phyloP scores from a whole-genome alignment of 768 basidiomycete genomes.

The Dioszegia crocea region DNA sequence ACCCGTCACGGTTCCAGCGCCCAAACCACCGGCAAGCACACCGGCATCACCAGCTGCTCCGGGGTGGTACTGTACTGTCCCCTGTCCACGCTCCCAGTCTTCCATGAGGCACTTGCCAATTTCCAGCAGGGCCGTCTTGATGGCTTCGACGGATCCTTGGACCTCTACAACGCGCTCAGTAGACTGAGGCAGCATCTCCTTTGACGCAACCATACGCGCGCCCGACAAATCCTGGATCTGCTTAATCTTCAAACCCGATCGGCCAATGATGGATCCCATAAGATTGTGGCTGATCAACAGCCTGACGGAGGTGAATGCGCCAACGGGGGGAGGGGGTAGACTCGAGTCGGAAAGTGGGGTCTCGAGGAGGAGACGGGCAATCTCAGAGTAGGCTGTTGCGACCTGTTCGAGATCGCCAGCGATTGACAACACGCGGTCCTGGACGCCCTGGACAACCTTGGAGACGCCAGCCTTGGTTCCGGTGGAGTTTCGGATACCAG shows the following conservation, averaged over 20 bases:
- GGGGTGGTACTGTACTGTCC: constrained; percentile 94
- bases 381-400: constrained; percentile 93
- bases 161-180: constrained; percentile 99
- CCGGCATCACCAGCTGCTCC: constrained; percentile 60
- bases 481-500: constrained; percentile 88
- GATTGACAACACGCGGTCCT: constrained; percentile 94
- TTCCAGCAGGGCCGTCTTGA: constrained; percentile 88
- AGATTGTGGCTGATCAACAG: constrained; percentile 98
- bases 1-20: constrained; percentile 48
- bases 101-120: constrained; percentile 93
- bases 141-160: constrained; percentile 85
- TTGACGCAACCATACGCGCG: constrained; percentile 96
- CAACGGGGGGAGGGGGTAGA: constrained; percentile 65
- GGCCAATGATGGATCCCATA: constrained; percentile 98
- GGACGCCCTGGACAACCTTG: constrained; percentile 96
- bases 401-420: constrained; percentile 87
- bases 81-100: constrained; percentile 90
- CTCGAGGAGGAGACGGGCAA: constrained; percentile 75
- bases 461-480: constrained; percentile 98
- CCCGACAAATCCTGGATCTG: constrained; percentile 95
- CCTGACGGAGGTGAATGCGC: constrained; percentile 74
- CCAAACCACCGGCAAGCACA: constrained; percentile 49
- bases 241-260: constrained; percentile 95
- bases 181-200: constrained; percentile 98
- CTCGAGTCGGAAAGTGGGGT: constrained; percentile 70